A percentile compares a stretch with the other conserved stretches of the same genome.
These are phyloP conservation scores for Blastomyces emzantsi DNA, from an alignment of 2,329 filamentous ascomycete genomes.

Conservation along the genomic window DNA sequence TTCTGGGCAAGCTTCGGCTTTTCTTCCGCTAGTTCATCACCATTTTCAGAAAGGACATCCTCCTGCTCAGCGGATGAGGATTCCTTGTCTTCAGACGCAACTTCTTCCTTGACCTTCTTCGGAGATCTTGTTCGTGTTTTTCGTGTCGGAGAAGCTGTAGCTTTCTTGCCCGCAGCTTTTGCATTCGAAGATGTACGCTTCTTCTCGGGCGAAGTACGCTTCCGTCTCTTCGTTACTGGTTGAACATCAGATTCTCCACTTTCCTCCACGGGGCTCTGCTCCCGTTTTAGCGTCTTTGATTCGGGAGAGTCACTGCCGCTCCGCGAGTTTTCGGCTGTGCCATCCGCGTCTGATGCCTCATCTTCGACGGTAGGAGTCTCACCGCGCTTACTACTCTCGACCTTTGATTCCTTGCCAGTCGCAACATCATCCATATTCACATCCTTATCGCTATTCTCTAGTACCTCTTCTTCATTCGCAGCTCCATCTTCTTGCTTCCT, in stretches of 20 bases:
- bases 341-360: constrained; percentile 13
- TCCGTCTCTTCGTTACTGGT: constrained; percentile 49
- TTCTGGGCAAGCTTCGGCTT: constrained; percentile 66
- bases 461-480: constrained; percentile 7
- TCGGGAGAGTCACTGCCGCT: constrained; percentile 14
- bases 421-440: constrained; percentile 24
- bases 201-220: constrained; percentile 24
- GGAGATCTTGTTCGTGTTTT: constrained; percentile 33
- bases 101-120: constrained; percentile 23
- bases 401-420: constrained; percentile 1
- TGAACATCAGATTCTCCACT: constrained; percentile 50
- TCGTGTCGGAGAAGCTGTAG: constrained; percentile 16
- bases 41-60: constrained; percentile 36
- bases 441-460: constrained; percentile 18
- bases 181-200: constrained; percentile 16
- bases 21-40: constrained; percentile 50
- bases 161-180: constrained; percentile 19
- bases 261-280: constrained; percentile 32
- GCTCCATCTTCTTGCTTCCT: constrained; percentile 22
- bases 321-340: constrained; percentile 14
- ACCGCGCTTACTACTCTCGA: constrained; percentile 9
- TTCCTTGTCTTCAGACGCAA: constrained; percentile 35
- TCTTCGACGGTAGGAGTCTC: constrained; percentile 14
- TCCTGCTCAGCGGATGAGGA: constrained; percentile 23
- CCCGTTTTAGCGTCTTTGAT: constrained; percentile 29